phyloP scores from a whole-genome alignment of 805 yeast genomes.

The Lipomyces chichibuensis region DNA sequence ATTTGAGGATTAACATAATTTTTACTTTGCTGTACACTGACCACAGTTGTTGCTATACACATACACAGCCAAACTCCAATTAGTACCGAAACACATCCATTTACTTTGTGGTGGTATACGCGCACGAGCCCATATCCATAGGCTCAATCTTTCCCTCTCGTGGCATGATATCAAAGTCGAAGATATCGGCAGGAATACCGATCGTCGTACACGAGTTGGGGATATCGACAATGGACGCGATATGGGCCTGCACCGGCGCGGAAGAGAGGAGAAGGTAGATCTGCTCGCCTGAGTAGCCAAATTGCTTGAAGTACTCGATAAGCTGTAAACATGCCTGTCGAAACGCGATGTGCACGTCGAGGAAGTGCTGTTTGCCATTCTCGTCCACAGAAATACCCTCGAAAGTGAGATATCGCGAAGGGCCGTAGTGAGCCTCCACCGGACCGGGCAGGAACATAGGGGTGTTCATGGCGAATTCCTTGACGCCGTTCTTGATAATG shows the following conservation, averaged over 20 bases:
- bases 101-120: slow-evolving; percentile 14
- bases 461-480: slow-evolving; percentile 48
- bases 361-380: slow-evolving; percentile 50
- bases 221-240: slow-evolving; percentile 57
- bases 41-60: neutral
- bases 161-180: slow-evolving; percentile 50
- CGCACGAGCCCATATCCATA: slow-evolving; percentile 31
- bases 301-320: slow-evolving; percentile 55
- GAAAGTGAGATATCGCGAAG: slow-evolving; percentile 54
- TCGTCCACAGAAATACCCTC: slow-evolving; percentile 60
- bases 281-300: slow-evolving; percentile 57
- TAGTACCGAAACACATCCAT: neutral
- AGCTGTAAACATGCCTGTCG: slow-evolving; percentile 55
- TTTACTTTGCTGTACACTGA: neutral
- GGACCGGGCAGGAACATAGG: slow-evolving; percentile 56
- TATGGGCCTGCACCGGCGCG: slow-evolving; percentile 57
- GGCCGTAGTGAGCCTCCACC: slow-evolving; percentile 54
- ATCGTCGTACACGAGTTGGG: slow-evolving; percentile 58
- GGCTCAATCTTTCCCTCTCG: slow-evolving; percentile 25
- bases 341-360: slow-evolving; percentile 55
- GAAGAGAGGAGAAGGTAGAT: slow-evolving; percentile 51
- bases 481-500: slow-evolving; percentile 51
- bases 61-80: neutral
- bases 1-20: neutral
- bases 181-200: slow-evolving; percentile 56